Percentiles rank a stretch among this genome's conserved stretches.
Conservation (phyloP, 2,329 filamentous ascomycete species). For the Fusarium hainanense region DNA sequence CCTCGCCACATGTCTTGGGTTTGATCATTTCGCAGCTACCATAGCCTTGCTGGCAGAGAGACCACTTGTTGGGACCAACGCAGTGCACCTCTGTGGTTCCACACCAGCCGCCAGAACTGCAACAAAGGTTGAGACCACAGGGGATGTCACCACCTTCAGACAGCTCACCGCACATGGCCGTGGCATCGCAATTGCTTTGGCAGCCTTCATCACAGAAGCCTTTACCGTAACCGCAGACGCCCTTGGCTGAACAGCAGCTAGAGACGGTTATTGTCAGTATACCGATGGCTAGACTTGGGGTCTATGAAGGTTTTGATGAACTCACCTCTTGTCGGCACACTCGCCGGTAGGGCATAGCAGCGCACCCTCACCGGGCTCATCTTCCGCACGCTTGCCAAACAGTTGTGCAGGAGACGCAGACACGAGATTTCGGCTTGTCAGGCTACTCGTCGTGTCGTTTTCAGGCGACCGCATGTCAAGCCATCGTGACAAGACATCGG, state of each 20-base stretch:
- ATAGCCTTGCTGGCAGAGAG: slow-evolving; percentile 51
- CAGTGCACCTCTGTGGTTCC: slow-evolving; percentile 42
- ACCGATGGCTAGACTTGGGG: not conserved
- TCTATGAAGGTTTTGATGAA: not conserved
- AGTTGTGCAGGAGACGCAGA: not conserved
- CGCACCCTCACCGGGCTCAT: not conserved
- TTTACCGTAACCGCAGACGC: slow-evolving; percentile 5
- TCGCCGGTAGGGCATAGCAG: not conserved
- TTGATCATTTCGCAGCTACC: slow-evolving; percentile 43
- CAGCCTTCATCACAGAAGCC: slow-evolving; percentile 8
- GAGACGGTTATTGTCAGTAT: not conserved
- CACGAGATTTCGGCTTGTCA: not conserved
- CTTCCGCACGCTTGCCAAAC: not conserved
- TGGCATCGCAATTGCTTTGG: slow-evolving; percentile 38
- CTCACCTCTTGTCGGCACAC: not conserved
- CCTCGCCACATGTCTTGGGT: slow-evolving; percentile 42
- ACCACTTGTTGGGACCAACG: slow-evolving; percentile 31
- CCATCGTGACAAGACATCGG: not conserved
- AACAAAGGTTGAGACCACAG: slow-evolving; percentile 48
- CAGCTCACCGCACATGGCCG: slow-evolving; percentile 48
- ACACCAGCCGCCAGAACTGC: slow-evolving; percentile 39
- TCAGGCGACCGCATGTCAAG: not conserved
- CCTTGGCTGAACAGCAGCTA: not conserved
- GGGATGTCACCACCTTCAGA: slow-evolving; percentile 28
- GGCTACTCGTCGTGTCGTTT: not conserved